A percentile compares a stretch with the other conserved stretches of the same genome.
phyloP scores from a whole-genome alignment of 306 rosid genomes.

The Malus sylvestris region DNA sequence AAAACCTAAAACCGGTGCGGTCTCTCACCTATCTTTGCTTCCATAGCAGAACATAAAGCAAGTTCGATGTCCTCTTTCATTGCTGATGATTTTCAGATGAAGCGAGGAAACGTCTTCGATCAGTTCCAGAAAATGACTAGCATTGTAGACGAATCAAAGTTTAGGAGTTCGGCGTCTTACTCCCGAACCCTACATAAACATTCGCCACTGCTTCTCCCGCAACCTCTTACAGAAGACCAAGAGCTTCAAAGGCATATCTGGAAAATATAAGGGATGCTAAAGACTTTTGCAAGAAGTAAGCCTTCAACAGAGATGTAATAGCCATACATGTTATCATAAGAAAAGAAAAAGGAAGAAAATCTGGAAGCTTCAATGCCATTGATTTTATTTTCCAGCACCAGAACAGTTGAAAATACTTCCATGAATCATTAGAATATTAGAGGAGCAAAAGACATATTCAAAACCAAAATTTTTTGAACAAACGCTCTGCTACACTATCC shows the following conservation, averaged over 20 bases:
- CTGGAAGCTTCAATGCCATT: slow-evolving; percentile 2
- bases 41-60: not conserved
- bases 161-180: not conserved
- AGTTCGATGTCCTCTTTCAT: not conserved
- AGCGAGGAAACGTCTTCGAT: not conserved
- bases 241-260: not conserved
- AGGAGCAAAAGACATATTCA: slow-evolving; percentile 22
- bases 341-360: not conserved
- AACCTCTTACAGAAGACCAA: not conserved
- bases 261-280: not conserved
- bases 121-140: not conserved
- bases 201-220: not conserved
- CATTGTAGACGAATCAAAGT: not conserved
- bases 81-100: not conserved
- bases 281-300: no score
- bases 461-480: slow-evolving; percentile 30
- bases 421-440: slow-evolving; percentile 15
- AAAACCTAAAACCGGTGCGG: not conserved
- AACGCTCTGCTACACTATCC: slow-evolving; percentile 25
- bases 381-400: slow-evolving; percentile 19
- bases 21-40: no score
- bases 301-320: not conserved
- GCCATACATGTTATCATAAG: not conserved
- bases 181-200: not conserved
- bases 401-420: slow-evolving; percentile 21